Conservation (phyloP, 805 yeast genomes). For the Monosporozyma solicola region DNA sequence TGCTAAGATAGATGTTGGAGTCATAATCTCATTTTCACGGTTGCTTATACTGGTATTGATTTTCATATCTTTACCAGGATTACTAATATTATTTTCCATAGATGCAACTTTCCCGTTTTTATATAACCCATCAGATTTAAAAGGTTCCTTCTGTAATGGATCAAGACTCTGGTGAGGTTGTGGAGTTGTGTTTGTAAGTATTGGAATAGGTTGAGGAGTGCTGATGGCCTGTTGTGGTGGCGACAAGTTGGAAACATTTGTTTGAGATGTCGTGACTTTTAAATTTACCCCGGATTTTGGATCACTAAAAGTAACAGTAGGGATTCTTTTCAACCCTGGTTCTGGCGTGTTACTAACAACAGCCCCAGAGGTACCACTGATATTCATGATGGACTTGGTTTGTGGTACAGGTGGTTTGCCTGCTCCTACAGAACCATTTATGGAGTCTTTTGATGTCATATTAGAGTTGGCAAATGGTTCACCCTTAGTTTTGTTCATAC, state of each 20-base stretch:
- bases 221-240: background rate
- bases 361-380: constrained; percentile 25
- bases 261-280: constrained; percentile 7
- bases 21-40: background rate
- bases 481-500: background rate
- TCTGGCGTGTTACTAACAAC: constrained; percentile 25
- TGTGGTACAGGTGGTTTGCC: constrained; percentile 13
- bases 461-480: background rate
- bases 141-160: background rate
- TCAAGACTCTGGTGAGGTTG: background rate
- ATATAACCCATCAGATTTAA: background rate
- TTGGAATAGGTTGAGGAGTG: background rate
- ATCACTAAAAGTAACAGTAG: constrained; percentile 28
- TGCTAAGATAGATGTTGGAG: constrained; percentile 7
- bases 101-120: background rate
- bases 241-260: background rate
- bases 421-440: background rate
- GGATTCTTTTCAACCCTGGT: constrained; percentile 23
- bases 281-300: constrained; percentile 9
- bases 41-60: constrained; percentile 1
- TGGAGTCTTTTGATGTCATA: background rate
- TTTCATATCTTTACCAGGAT: background rate
- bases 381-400: constrained; percentile 24
- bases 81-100: background rate
- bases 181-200: background rate